phyloP scores from a whole-genome alignment of 345 rosid genomes.

The Punica granatum region DNA sequence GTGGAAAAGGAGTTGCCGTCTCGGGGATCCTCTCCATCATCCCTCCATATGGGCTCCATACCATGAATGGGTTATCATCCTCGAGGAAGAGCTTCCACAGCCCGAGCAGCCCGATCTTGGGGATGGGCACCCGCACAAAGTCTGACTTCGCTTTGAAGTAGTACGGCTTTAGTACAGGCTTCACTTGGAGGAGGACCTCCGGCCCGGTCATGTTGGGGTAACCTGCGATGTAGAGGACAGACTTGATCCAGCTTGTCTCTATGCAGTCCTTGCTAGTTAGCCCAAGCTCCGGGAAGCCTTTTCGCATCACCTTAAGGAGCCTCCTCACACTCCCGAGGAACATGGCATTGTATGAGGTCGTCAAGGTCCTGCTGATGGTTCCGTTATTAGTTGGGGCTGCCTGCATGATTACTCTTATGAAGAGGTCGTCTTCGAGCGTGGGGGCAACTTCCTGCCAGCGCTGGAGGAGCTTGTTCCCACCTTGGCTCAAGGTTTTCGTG shows the following conservation, averaged over 20 bases:
- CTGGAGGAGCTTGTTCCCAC: conserved; percentile 18
- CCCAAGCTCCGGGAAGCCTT: conserved; percentile 23
- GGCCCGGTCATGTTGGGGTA: conserved; percentile 9
- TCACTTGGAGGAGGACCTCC: conserved; percentile 18
- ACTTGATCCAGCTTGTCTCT: conserved; percentile 23
- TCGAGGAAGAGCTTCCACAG: conserved; percentile 20
- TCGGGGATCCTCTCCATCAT: conserved; percentile 30
- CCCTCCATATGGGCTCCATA: conserved; percentile 20
- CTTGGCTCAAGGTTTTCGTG: conserved; percentile 18
- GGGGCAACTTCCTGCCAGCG: conserved; percentile 22
- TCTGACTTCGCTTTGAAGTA: conserved; percentile 23
- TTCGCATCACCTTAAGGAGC: conserved; percentile 15
- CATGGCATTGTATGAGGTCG: conserved; percentile 12
- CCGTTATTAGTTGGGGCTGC: no score
- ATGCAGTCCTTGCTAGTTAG: conserved; percentile 13
- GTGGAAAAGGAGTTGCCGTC: conserved; percentile 29
- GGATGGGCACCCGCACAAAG: conserved; percentile 13
- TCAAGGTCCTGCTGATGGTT: no score
- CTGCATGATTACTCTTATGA: conserved; percentile 15
- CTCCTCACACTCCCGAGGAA: conserved; percentile 18
- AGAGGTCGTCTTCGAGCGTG: conserved; percentile 22
- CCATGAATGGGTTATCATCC: conserved; percentile 16
- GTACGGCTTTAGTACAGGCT: conserved; percentile 1
- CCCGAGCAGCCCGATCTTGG: conserved; percentile 6
- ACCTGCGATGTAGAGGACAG: conserved; percentile 14